Percentiles rank a stretch among this genome's conserved stretches.
Conservation (phyloP, 805 yeast species). For the Tetrapisispora namnaoensis region DNA sequence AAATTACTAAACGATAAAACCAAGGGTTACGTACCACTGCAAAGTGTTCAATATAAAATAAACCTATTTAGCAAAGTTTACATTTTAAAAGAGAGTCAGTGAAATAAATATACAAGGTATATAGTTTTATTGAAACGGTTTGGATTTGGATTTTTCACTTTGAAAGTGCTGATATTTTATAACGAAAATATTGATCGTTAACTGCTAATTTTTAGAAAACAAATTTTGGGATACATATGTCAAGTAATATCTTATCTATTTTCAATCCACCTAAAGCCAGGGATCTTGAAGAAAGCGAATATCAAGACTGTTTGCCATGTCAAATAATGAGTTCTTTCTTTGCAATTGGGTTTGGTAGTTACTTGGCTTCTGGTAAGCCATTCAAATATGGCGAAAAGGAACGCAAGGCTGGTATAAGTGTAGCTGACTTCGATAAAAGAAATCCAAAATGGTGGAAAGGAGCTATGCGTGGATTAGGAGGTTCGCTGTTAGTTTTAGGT, state of each 20-base stretch:
- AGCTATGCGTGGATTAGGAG: conserved; percentile 45
- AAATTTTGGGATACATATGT: background rate
- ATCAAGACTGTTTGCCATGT: conserved; percentile 56
- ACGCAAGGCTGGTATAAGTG: conserved; percentile 23
- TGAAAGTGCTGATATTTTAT: background rate
- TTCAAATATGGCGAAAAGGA: conserved; percentile 40
- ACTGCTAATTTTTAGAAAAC: too few relatives aligned
- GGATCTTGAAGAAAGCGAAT: conserved; percentile 34
- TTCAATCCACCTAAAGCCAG: conserved; percentile 42
- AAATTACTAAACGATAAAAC: background rate
- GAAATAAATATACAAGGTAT: too few relatives aligned
- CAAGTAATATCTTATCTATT: conserved; percentile 40
- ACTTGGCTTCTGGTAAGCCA: conserved; percentile 47
- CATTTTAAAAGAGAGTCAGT: too few relatives aligned
- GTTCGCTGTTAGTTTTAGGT: conserved; percentile 46
- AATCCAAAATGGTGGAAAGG: conserved; percentile 57
- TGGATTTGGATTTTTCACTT: background rate
- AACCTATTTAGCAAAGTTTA: too few relatives aligned
- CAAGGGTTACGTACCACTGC: background rate
- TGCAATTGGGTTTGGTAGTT: conserved; percentile 52
- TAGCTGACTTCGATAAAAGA: conserved; percentile 27
- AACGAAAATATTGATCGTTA: background rate
- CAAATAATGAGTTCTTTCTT: conserved; percentile 54
- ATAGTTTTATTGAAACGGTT: too few relatives aligned
- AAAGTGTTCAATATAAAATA: too few relatives aligned